Percentiles rank a stretch among this genome's conserved stretches.
phyloP scores from a whole-genome alignment of 2,329 filamentous ascomycete genomes.

The Colletotrichum sp. region DNA sequence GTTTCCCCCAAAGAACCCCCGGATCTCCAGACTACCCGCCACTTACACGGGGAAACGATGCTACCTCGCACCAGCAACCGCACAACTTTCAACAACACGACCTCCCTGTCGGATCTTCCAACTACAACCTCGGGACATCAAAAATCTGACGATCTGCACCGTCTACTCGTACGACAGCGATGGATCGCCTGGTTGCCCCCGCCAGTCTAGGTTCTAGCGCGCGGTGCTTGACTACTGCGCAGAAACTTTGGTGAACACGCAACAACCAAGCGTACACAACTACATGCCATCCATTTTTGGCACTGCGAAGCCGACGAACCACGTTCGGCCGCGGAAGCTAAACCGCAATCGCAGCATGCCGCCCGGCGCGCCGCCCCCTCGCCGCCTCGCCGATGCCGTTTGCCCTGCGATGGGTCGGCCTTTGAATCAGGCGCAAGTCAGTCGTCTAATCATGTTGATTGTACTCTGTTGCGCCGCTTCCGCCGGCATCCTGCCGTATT shows the following conservation, averaged over 20 bases:
- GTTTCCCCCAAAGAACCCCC: not conserved
- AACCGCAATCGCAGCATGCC: not conserved
- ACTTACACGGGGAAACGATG: not conserved
- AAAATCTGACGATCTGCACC: not conserved
- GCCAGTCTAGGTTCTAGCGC: not conserved
- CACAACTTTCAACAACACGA: not conserved
- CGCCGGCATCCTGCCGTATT: constrained; percentile 3
- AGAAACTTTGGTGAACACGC: not conserved
- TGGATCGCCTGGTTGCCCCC: not conserved
- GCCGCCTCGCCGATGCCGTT: not conserved
- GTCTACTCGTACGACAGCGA: not conserved
- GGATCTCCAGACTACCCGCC: not conserved
- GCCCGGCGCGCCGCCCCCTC: not conserved
- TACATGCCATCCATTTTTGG: not conserved
- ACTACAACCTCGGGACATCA: not conserved
- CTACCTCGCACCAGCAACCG: not conserved
- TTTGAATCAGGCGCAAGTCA: not conserved
- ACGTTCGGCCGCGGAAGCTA: not conserved
- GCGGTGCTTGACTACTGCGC: not conserved
- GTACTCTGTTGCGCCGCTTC: not conserved
- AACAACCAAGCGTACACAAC: not conserved
- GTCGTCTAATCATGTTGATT: not conserved
- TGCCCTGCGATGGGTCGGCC: not conserved
- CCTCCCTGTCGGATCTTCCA: not conserved
- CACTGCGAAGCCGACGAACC: not conserved